A percentile compares a stretch with the other conserved stretches of the same genome.
Evolutionary conservation across 2,329 filamentous ascomycete genomes (phyloP).

Genomic region (Penicillium palitans): DNA sequence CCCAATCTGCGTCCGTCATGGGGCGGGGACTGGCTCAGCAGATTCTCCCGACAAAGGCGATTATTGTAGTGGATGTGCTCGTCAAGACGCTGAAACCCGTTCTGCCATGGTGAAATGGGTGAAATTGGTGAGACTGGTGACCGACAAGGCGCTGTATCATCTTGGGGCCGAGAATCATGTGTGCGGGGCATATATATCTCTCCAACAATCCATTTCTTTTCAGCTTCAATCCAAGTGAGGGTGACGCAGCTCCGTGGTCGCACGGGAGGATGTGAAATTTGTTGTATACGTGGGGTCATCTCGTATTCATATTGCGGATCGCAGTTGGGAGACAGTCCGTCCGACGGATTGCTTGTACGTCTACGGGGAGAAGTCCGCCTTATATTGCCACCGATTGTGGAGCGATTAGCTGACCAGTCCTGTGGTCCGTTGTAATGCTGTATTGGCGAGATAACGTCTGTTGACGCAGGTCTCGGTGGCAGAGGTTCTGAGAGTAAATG

Average conservation of each 20-base stretch:
- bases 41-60: background rate
- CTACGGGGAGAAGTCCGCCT: background rate
- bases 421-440: background rate
- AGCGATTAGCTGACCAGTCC: background rate
- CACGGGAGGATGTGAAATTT: background rate
- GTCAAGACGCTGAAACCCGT: background rate
- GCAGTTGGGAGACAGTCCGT: background rate
- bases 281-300: background rate
- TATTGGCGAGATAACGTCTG: background rate
- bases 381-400: background rate
- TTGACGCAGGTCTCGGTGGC: slow-evolving; percentile 13
- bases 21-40: slow-evolving; percentile 27
- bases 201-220: slow-evolving; percentile 32
- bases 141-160: background rate
- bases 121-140: slow-evolving; percentile 1
- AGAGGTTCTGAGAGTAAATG: slow-evolving; percentile 21
- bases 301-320: background rate
- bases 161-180: background rate
- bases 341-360: background rate
- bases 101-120: slow-evolving; percentile 1
- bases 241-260: slow-evolving; percentile 13
- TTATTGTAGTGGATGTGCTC: background rate
- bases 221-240: slow-evolving; percentile 35
- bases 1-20: slow-evolving; percentile 29
- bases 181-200: background rate